Conservation (phyloP, 2,329 filamentous ascomycete species). For the Hypoxylon sp. region DNA sequence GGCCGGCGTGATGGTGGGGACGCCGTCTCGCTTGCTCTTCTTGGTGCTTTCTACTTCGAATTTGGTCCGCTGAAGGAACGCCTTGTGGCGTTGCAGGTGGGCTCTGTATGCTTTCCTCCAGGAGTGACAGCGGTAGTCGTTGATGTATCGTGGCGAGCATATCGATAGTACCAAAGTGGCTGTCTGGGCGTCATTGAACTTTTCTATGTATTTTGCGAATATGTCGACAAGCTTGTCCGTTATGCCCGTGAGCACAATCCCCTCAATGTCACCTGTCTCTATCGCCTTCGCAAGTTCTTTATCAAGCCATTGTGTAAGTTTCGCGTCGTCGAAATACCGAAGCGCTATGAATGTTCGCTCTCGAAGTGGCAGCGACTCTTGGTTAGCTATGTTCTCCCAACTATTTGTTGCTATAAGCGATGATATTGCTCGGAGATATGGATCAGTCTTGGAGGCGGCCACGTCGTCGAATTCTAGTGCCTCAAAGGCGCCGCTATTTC, state of each 20-base stretch:
- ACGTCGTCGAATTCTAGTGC: constrained; percentile 67
- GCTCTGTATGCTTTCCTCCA: constrained; percentile 78
- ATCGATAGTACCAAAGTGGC: constrained; percentile 78
- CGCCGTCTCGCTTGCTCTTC: constrained; percentile 70
- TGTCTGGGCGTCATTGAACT: constrained; percentile 81
- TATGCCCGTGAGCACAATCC: constrained; percentile 80
- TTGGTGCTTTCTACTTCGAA: constrained; percentile 81
- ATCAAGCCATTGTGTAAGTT: constrained; percentile 72
- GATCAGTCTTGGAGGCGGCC: constrained; percentile 72
- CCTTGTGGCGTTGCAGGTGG: constrained; percentile 76
- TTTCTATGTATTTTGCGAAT: constrained; percentile 77
- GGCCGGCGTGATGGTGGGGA: constrained; percentile 69
- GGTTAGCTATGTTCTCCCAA: constrained; percentile 78
- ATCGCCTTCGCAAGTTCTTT: constrained; percentile 69
- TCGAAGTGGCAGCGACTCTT: constrained; percentile 75
- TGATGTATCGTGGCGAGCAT: constrained; percentile 77
- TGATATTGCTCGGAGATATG: constrained; percentile 82
- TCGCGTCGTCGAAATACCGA: constrained; percentile 68
- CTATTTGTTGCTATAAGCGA: constrained; percentile 79
- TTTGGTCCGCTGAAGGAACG: constrained; percentile 77
- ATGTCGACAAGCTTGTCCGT: constrained; percentile 77
- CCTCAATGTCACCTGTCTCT: constrained; percentile 76
- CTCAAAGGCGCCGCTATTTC: constrained; percentile 55
- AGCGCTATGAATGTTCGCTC: constrained; percentile 80
- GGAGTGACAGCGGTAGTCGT: constrained; percentile 76